phyloP scores from a whole-genome alignment of 345 rosid species.

The Eucalyptus regnans region DNA sequence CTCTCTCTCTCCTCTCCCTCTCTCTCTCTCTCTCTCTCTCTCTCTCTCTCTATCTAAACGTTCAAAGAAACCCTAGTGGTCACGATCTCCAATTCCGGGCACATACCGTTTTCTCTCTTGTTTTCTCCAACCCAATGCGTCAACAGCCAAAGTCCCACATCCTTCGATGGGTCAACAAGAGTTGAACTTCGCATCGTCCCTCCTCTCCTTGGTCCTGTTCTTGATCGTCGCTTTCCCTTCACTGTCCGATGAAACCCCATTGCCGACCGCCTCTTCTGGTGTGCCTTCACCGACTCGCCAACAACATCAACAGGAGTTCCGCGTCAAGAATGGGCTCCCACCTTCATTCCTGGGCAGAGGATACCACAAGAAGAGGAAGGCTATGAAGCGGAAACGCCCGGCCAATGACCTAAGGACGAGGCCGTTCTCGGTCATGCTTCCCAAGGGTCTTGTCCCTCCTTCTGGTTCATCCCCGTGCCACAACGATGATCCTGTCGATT shows the following conservation, averaged over 20 bases:
- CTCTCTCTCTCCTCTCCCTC: neutral
- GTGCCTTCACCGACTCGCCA: neutral
- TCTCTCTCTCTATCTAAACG: neutral
- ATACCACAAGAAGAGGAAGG: neutral
- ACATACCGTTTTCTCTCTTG: neutral
- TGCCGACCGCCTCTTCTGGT: neutral
- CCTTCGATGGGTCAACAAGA: neutral
- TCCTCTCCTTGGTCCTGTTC: neutral
- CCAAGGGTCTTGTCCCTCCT: conserved; percentile 52
- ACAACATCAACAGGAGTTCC: neutral
- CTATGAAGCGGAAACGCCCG: neutral
- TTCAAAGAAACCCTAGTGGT: neutral
- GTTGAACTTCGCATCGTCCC: neutral
- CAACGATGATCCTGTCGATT: conserved; percentile 19
- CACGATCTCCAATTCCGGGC: neutral
- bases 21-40: neutral
- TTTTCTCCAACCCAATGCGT: neutral
- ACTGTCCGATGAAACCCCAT: neutral
- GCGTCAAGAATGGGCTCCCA: conserved; percentile 13
- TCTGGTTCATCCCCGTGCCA: conserved; percentile 59
- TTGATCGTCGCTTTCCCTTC: neutral
- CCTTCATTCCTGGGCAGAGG: conserved; percentile 7
- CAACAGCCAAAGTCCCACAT: neutral
- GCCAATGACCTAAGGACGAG: neutral
- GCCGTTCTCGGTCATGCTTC: conserved; percentile 47